These are phyloP conservation scores for Dryas alaskensis DNA, from an alignment of 306 rosid genomes.

Conservation along the genomic window DNA sequence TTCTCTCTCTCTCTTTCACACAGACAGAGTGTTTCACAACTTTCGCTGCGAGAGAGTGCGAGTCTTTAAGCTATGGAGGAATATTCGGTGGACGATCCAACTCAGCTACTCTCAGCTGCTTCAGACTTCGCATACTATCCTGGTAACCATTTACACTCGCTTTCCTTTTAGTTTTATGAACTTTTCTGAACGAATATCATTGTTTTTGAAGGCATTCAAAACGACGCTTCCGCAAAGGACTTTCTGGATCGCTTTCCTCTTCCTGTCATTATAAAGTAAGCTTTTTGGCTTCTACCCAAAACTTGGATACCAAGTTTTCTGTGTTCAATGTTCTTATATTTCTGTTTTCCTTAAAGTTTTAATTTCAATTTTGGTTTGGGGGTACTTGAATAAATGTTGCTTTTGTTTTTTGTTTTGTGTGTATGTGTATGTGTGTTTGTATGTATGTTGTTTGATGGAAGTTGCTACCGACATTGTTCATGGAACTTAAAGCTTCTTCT, in stretches of 20 bases:
- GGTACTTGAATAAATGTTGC: too few species aligned
- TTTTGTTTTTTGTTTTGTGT: not conserved
- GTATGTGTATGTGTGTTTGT: not conserved
- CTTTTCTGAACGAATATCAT: not conserved
- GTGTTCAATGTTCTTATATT: not conserved
- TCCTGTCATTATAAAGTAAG: conserved; percentile 58
- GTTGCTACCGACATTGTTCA: not conserved
- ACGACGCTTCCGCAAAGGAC: conserved; percentile 56
- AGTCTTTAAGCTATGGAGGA: conserved; percentile 33
- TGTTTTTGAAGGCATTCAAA: conserved; percentile 50
- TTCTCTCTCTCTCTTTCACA: not conserved
- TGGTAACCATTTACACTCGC: conserved; percentile 32
- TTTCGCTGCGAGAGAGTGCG: not conserved
- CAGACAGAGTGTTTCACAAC: not conserved
- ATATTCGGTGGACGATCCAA: conserved; percentile 49
- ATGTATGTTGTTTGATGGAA: not conserved
- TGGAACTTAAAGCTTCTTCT: not conserved
- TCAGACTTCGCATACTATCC: conserved; percentile 59
- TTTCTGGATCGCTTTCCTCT: conserved; percentile 83
- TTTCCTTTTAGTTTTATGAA: not conserved
- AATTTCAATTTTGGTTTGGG: not conserved
- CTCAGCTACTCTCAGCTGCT: conserved; percentile 69
- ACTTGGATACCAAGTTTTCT: not conserved
- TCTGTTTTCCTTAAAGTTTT: not conserved
- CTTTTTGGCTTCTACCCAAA: not conserved